Conservation (phyloP, 805 yeast genomes). For the Spathaspora girioi region DNA sequence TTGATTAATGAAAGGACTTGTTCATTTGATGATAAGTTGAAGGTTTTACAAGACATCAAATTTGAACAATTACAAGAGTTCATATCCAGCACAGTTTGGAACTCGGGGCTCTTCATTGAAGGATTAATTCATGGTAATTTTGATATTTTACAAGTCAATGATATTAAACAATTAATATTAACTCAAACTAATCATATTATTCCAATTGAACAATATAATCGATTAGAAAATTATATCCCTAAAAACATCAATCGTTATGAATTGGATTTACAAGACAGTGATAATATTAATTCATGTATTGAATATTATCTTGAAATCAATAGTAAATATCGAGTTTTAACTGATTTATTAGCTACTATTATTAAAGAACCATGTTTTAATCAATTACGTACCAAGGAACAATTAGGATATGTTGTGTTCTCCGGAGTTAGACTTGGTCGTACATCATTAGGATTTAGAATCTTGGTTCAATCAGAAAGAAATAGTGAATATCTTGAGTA, state of each 20-base stretch:
- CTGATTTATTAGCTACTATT: conserved; percentile 69
- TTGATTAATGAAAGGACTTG: conserved; percentile 73
- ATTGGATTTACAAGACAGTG: conserved; percentile 51
- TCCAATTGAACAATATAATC: conserved; percentile 20
- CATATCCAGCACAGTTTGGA: conserved; percentile 41
- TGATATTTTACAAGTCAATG: conserved; percentile 48
- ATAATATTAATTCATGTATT: conserved; percentile 80
- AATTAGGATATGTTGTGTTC: conserved; percentile 90
- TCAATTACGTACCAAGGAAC: conserved; percentile 88
- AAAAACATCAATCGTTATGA: conserved; percentile 45
- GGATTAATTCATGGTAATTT: conserved; percentile 75
- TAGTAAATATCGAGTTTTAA: conserved; percentile 38
- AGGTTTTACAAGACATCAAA: conserved; percentile 39
- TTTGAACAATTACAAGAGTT: conserved; percentile 51
- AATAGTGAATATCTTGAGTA: conserved; percentile 68
- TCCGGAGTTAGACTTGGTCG: conserved; percentile 68
- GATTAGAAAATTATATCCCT: conserved; percentile 33
- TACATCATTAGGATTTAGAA: conserved; percentile 67
- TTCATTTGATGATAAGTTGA: conserved; percentile 57
- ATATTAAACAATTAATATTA: conserved; percentile 42
- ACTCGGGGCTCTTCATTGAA: conserved; percentile 63
- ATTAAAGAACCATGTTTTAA: conserved; percentile 86
- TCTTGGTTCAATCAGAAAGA: conserved; percentile 82
- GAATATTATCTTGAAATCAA: conserved; percentile 68
- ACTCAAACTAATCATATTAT: conserved; percentile 22